Evolutionary conservation across 805 yeast genomes (phyloP), one percentile per base, ranked within the genome.

Genomic region (Myxozyma mucilagina): DNA sequence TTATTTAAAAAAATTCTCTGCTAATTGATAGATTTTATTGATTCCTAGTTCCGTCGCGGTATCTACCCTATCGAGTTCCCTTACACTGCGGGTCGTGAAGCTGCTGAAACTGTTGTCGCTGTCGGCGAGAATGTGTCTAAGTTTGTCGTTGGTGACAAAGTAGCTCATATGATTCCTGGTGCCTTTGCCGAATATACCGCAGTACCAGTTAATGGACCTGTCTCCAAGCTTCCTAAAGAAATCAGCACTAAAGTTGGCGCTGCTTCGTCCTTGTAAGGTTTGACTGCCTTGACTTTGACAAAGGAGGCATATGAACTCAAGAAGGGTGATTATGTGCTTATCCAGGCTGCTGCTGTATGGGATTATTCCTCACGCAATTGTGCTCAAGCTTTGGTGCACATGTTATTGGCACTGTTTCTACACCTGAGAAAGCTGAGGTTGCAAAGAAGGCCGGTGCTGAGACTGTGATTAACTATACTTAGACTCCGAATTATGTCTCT

Each of bases 271-370:
- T 66, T 89, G 38, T 93, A 89, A 73, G 94, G 90, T 1, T 76
- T 91, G 64, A 92, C 97, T 6, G 94, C 93, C 1, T 74, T 87
- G 68, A 82, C 93, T 0, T 84, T 92, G 61, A 75, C 84, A 50
- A 75, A 79, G 41, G 90, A 88, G 64, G 82, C 94, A 1, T 84
- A 88, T 70, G 69, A 79, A 1, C 87, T 89, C 43, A 72, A 89
- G 68, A 77, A 81, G 71, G 92, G 84, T 56, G 97, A 93, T 60
- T 80, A 75, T 67, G 81, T 88, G 47, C 78, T 92, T 50, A 85
- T 90, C 31, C 90, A 91, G 77, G 97, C 97, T 3, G 97, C 97
- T 7, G 97, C 97, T 2, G 97, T 59, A 93, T 89, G 53, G 98
- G 98, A 4, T 80, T 83, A 54, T 67, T 89, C 16, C 76, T 90